Base-by-base conservation (phyloP, 2,329 filamentous ascomycete species). In the Aspergillus awamori region DNA sequence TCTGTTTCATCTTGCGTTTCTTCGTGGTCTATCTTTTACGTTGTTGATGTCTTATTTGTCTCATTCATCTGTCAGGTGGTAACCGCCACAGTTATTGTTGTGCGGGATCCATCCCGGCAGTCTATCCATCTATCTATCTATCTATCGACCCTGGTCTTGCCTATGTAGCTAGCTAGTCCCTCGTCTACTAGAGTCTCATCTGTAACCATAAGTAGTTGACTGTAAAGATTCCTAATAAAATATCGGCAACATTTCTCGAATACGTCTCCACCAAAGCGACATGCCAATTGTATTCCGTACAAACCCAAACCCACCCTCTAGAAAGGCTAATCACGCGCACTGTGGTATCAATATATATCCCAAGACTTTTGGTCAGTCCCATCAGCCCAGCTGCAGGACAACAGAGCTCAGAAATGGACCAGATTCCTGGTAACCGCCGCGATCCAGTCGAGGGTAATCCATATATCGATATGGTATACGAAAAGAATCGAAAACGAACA, bases 341-440 rank as follows among this genome's bases (percentile, higher is more conserved):
- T 36, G 13, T 41, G 47, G 41, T 43, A 28, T 60, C 43, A 53
- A 51, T 52, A 38, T 33, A 28, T 53, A 26, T 57, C 13, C 41
- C 53, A 43, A n/a, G 26, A 39, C 33, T 57, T 33, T 61, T 22
- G 4, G n/a, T 39, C 17, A 53, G 28, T 39, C 59, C 55, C 28
- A 43, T 33, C 48, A 63, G 54, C 48, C 59, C 61, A 57, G 61
- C 61, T 63, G 57, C 43, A 48, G 49, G 58, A 49, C 6, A 24
- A 53, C 33, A 3, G 41, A 20, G 24, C 53, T 28, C 41, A 24
- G 11, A 57, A 58, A 53, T 45, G 22, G 38, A 41, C 26, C 8
- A 47, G 53, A 22, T 22, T 3, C 47, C 52, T 53, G 22, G 53
- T 54, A 41, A 60, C 58, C 22, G 8, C 52, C 20, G 22, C 45